phyloP scores from a whole-genome alignment of 306 rosid genomes.

The Prunus davidiana region DNA sequence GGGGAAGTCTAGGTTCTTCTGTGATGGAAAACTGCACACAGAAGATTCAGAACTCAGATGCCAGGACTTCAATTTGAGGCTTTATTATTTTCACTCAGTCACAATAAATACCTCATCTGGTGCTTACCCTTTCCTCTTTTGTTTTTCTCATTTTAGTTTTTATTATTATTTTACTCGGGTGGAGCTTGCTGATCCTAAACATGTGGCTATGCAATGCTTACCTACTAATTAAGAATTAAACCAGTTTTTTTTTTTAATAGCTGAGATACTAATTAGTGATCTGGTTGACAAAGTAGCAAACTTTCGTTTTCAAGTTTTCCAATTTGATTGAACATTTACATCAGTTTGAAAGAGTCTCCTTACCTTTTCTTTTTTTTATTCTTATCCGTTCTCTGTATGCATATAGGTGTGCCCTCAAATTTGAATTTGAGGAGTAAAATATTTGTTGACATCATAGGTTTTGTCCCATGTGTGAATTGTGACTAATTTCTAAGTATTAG shows the following conservation, averaged over 20 bases:
- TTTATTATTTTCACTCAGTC: background rate
- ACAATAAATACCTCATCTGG: background rate
- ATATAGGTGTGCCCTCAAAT: background rate
- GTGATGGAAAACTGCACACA: background rate
- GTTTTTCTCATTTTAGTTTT: background rate
- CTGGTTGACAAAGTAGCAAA: background rate
- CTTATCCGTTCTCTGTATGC: conserved; percentile 11
- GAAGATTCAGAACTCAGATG: background rate
- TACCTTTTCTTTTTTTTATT: background rate
- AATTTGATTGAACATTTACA: conserved; percentile 1
- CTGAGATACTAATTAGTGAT: background rate
- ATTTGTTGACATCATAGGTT: conserved; percentile 12
- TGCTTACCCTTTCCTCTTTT: background rate
- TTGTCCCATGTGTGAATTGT: conserved; percentile 1
- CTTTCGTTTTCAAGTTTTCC: conserved; percentile 2
- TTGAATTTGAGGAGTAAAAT: background rate
- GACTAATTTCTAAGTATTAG: background rate
- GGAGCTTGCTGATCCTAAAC: background rate
- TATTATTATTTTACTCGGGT: too few species aligned
- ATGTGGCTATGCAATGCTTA: background rate
- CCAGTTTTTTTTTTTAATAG: background rate
- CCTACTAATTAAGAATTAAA: background rate
- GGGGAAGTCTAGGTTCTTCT: background rate
- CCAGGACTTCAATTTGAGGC: conserved; percentile 11
- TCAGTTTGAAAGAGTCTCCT: conserved; percentile 3